Conservation (phyloP, 192 early-diverging fungal genomes). For the Lobosporangium transversale region DNA sequence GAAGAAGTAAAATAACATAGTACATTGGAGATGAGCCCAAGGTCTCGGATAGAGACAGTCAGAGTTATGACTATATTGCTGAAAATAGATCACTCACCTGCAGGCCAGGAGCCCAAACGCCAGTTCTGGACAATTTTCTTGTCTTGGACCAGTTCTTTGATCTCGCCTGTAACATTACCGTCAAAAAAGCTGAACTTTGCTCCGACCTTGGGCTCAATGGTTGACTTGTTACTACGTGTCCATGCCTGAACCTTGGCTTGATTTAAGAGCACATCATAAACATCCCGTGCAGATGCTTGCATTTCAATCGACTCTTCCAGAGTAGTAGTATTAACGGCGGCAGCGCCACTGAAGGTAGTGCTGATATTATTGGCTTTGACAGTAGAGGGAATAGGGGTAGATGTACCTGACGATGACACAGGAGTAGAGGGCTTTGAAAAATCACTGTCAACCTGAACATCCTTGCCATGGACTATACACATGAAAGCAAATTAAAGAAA, state of each 20-base stretch:
- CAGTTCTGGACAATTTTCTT: constrained; percentile 87
- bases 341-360: constrained; percentile 15
- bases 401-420: constrained; percentile 10
- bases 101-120: constrained; percentile 89
- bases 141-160: constrained; percentile 76
- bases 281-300: constrained; percentile 78
- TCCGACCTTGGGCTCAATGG: constrained; percentile 70
- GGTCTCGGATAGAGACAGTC: neutral
- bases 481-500: too few species aligned
- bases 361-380: constrained; percentile 17
- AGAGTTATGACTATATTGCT: constrained; percentile 14
- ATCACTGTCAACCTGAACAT: constrained; percentile 80
- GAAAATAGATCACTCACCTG: constrained; percentile 53
- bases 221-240: constrained; percentile 76
- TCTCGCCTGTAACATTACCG: constrained; percentile 86
- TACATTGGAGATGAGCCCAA: neutral
- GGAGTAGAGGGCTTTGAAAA: constrained; percentile 50
- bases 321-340: constrained; percentile 68
- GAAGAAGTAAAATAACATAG: constrained; percentile 3
- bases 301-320: constrained; percentile 84
- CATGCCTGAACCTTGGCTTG: constrained; percentile 75
- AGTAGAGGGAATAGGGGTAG: constrained; percentile 5
- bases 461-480: constrained; percentile 77
- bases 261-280: constrained; percentile 87
- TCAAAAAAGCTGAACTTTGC: constrained; percentile 81